Percentiles rank a stretch among this genome's conserved stretches.
These are phyloP conservation scores for Hanseniaspora meyeri DNA, from an alignment of 805 yeast genomes.

Conservation along the genomic window DNA sequence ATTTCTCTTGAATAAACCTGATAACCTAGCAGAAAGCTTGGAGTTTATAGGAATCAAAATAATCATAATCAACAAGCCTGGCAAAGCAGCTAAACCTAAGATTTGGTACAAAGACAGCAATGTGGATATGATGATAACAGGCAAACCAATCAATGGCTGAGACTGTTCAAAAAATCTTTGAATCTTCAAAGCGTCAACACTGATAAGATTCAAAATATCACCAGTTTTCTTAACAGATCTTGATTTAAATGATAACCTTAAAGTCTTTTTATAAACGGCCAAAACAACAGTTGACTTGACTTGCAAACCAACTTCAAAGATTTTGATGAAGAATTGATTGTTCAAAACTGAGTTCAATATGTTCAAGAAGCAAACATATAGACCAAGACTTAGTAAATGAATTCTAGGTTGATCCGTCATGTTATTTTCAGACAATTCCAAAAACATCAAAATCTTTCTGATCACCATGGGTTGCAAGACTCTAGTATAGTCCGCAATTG, in stretches of 20 bases:
- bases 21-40: constrained; percentile 34
- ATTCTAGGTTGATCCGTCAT: constrained; percentile 34
- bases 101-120: constrained; percentile 42
- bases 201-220: constrained; percentile 64
- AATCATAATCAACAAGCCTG: constrained; percentile 42
- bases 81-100: constrained; percentile 46
- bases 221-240: constrained; percentile 53
- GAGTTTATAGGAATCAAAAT: constrained; percentile 50
- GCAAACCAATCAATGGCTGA: constrained; percentile 46
- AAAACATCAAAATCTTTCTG: constrained; percentile 36
- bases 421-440: constrained; percentile 23
- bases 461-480: constrained; percentile 48
- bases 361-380: constrained; percentile 51
- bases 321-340: constrained; percentile 54
- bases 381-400: constrained; percentile 51
- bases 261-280: constrained; percentile 56
- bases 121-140: constrained; percentile 44
- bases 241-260: constrained; percentile 52
- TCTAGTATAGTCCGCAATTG: constrained; percentile 30
- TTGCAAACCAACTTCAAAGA: constrained; percentile 51
- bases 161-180: constrained; percentile 46
- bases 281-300: constrained; percentile 53
- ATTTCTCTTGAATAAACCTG: constrained; percentile 38
- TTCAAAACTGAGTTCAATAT: constrained; percentile 49
- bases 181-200: constrained; percentile 61